Evolutionary conservation across 129 eudicot species (phyloP), one percentile per base, ranked within the genome.

Genomic region (Flaveria linearis): DNA sequence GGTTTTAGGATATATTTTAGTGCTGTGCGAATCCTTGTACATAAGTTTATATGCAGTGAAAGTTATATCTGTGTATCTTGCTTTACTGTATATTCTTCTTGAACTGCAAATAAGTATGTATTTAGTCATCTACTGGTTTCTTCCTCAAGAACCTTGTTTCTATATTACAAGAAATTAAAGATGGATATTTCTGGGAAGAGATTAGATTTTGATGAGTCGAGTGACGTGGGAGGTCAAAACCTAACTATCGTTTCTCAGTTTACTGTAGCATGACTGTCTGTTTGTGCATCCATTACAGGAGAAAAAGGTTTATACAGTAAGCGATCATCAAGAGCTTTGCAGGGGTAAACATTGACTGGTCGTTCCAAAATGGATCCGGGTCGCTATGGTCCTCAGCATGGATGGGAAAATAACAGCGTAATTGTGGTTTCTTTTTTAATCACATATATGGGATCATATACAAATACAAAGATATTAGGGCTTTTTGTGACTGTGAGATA

Each of bases 361-460:
- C 80, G 12, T 76, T 56, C 69, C 85, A 78, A 83, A 80, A 95
- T 95, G 99, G 99, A 95, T 85, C 97, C 83, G 49, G 92, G 95
- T 77, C 99, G 96, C 92, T 91, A 91, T 80, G 99, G 96, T 84
- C 90, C 52, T 80, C 99, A 85, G 90, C 99, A 85, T 84, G 97
- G 96, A 89, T 95, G 99, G 99, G 99, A 95, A 84, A 91, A 95
- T 95, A 91, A 91, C 99, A 95, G 99, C 99, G 99, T 95, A 95
- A 95, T 95, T 91, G 97, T 95, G 97, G 99, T 91, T 91, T 87
- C 85, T 85, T 85, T 94, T 82, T 91, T 91, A 89, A 84, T 94
- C 93, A 91, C 98, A 85, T 94, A 86, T 85, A 86, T 86, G 88
- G 92, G 97, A 87, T 94, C 93, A 89, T 84, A 86, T 73, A 81